A percentile compares a stretch with the other conserved stretches of the same genome.
Evolutionary conservation across 768 basidiomycete species (phyloP).

Genomic region (Inosperma sp.): DNA sequence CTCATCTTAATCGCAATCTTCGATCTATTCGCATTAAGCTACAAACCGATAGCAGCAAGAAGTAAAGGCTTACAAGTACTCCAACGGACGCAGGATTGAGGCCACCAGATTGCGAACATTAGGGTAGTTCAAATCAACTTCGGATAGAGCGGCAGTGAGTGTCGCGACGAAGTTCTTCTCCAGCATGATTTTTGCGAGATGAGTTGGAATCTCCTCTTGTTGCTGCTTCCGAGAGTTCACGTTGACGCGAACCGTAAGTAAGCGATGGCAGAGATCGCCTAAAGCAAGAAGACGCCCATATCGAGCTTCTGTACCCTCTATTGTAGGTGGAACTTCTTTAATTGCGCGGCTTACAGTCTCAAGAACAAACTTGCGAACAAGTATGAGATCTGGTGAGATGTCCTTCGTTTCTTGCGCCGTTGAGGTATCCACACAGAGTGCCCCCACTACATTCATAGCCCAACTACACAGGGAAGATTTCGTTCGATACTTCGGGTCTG

Average conservation of each 20-base stretch:
- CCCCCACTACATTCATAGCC: slow-evolving; percentile 87
- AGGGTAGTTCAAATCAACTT: slow-evolving; percentile 95
- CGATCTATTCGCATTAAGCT: slow-evolving; percentile 48
- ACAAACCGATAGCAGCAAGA: background rate
- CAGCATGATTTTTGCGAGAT: slow-evolving; percentile 95
- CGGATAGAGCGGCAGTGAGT: slow-evolving; percentile 81
- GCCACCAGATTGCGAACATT: slow-evolving; percentile 83
- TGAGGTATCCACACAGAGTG: slow-evolving; percentile 86
- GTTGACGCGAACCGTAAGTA: slow-evolving; percentile 77
- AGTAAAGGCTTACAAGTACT: slow-evolving; percentile 65
- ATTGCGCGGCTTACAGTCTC: slow-evolving; percentile 84
- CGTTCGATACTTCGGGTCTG: slow-evolving; percentile 49
- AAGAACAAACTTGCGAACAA: slow-evolving; percentile 88
- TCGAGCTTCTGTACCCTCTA: slow-evolving; percentile 61
- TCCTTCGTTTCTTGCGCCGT: slow-evolving; percentile 68
- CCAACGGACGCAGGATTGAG: slow-evolving; percentile 82
- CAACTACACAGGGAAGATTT: slow-evolving; percentile 69
- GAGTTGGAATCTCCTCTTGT: slow-evolving; percentile 75
- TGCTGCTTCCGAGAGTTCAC: slow-evolving; percentile 47
- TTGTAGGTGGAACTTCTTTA: slow-evolving; percentile 62
- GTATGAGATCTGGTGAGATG: slow-evolving; percentile 68
- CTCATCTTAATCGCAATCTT: slow-evolving; percentile 99
- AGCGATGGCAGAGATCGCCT: slow-evolving; percentile 80
- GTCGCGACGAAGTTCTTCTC: slow-evolving; percentile 95
- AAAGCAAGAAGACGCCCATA: slow-evolving; percentile 89